Conservation (phyloP, 306 rosid genomes). For the Senna siamea region DNA sequence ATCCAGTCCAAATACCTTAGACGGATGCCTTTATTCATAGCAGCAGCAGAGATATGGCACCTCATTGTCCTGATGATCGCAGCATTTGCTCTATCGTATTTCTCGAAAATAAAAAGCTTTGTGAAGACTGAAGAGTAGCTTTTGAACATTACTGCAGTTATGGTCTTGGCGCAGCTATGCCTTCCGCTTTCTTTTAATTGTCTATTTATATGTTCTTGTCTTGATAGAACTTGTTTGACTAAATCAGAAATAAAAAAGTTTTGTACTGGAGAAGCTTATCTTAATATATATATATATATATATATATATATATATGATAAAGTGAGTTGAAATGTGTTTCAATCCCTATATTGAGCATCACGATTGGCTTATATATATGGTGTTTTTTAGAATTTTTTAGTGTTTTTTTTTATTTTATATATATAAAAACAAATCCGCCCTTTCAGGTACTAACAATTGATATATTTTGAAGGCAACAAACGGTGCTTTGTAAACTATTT, state of each 20-base stretch:
- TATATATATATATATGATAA: not conserved
- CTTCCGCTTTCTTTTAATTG: slow-evolving; percentile 27
- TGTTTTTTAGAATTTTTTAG: too few relatives aligned
- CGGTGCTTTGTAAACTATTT: too few relatives aligned
- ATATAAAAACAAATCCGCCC: too few relatives aligned
- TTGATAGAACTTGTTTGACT: not conserved
- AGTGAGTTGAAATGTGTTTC: too few relatives aligned
- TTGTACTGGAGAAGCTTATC: not conserved
- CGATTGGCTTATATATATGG: too few relatives aligned
- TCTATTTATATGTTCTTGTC: not conserved
- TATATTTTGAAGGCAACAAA: too few relatives aligned
- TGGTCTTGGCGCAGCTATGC: slow-evolving; percentile 32
- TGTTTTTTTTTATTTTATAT: too few relatives aligned
- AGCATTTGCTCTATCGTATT: not conserved
- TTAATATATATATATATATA: not conserved
- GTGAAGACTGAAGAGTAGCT: not conserved
- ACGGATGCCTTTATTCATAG: slow-evolving; percentile 1
- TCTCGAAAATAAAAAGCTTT: slow-evolving; percentile 35
- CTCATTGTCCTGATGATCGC: slow-evolving; percentile 35
- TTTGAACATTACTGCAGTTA: slow-evolving; percentile 7
- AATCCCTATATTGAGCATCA: too few relatives aligned
- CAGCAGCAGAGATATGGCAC: slow-evolving; percentile 30
- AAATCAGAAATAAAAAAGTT: not conserved
- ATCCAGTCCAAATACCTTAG: slow-evolving; percentile 69
- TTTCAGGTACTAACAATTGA: too few relatives aligned